Base-by-base conservation (phyloP, 305 asterid genomes). In the Fraxinus paxiana region DNA sequence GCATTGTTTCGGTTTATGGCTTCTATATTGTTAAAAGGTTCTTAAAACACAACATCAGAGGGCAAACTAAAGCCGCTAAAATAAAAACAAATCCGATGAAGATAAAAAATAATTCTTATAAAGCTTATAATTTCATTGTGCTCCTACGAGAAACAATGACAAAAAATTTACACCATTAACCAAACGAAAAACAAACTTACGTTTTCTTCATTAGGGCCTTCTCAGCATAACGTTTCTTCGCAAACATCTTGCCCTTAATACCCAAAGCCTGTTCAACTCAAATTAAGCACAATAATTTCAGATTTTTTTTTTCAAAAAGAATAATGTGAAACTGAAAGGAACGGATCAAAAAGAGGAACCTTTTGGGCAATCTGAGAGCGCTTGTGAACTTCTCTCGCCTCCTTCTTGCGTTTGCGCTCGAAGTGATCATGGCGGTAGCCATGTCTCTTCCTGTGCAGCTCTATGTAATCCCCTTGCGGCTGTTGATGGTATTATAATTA, bases 381-480 rank as follows among this genome's bases (percentile, higher is more conserved):
- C 89, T 88, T 91, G 87, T 96, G 98, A 86, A 90, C 97, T 87
- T 90, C 97, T 85, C 99, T 97, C 54, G 98, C 98, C 84, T 94
- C 91, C 95, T 89, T 94, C 98, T 94, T 96, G 73, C 98, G 97
- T 56, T 91, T 92, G 73, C 97, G 95, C 86, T 92, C 98, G 83
- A 90, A 89, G 88, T 92, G 92, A 85, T 96, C 98, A 82, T 38
- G 97, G 89, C 99, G 99, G 74, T 89, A 88, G 28, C 99, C 99
- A 88, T 88, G 2, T 86, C 97, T 90, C 91, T 96, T 95, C 89
- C 93, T 87, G 92, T 88, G 91, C 35, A 90, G 90, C 84, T 94
- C 99, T 56, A 95, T 94, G 80, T 95, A 89, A 88, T 95, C 99
- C 87, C 99, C 99, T 88, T 95, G 99, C 81, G 99, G 98, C 98